Conservation (phyloP, 352 stramenopile genomes). For the Phytophthora pinifolia region DNA sequence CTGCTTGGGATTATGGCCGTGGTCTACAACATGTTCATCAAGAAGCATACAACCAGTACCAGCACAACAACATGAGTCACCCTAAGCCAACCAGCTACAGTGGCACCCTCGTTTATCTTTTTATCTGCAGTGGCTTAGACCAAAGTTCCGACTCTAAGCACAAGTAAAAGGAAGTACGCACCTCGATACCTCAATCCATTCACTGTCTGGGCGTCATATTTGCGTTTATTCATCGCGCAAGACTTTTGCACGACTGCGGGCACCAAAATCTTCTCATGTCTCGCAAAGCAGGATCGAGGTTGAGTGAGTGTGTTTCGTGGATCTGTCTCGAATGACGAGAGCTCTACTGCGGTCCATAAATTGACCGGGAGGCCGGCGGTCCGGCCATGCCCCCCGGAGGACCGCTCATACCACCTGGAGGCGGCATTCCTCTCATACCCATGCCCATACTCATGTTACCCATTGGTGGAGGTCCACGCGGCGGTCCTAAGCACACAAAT, state of each 20-base stretch:
- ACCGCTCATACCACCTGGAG: slow-evolving; percentile 16
- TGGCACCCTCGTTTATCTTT: slow-evolving; percentile 9
- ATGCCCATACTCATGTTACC: slow-evolving; percentile 33
- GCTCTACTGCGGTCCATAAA: slow-evolving; percentile 69
- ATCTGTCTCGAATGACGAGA: neutral
- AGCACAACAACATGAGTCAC: slow-evolving; percentile 28
- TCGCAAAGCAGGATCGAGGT: neutral
- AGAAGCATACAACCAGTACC: slow-evolving; percentile 43
- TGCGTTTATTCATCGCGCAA: slow-evolving; percentile 19
- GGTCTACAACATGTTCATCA: slow-evolving; percentile 90
- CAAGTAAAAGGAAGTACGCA: slow-evolving; percentile 29
- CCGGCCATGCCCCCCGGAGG: slow-evolving; percentile 27
- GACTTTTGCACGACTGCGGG: neutral
- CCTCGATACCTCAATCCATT: slow-evolving; percentile 24
- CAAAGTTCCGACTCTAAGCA: slow-evolving; percentile 13
- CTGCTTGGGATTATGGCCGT: slow-evolving; percentile 82
- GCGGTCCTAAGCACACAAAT: slow-evolving; percentile 34
- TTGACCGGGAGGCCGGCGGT: slow-evolving; percentile 51
- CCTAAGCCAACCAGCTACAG: neutral
- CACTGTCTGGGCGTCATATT: slow-evolving; percentile 25
- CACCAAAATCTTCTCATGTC: neutral
- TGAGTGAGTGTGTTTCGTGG: neutral
- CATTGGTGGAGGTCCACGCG: slow-evolving; percentile 48
- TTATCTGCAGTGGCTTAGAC: slow-evolving; percentile 21
- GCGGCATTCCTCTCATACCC: too few relatives aligned